These are phyloP conservation scores for Elongisporangium senticosum DNA, from an alignment of 352 stramenopile genomes.

Conservation along the genomic window DNA sequence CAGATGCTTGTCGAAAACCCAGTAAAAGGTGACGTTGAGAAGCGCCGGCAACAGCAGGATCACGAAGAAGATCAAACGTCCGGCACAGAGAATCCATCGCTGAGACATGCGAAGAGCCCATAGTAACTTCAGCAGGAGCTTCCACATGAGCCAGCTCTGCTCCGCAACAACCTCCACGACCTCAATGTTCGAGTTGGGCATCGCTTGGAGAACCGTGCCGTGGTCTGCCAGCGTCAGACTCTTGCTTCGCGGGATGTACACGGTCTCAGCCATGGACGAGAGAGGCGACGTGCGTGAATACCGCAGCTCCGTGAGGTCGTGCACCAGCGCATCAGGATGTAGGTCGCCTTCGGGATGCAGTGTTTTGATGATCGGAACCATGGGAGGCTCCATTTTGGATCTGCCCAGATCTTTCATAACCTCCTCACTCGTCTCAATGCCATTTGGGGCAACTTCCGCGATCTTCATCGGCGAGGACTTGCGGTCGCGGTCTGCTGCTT, in stretches of 20 bases:
- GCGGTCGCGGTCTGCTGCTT: background rate
- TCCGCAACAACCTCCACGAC: constrained; percentile 57
- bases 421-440: background rate
- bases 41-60: constrained; percentile 48
- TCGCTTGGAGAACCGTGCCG: constrained; percentile 37
- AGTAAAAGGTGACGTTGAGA: constrained; percentile 55
- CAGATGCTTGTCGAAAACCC: constrained; percentile 44
- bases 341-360: background rate
- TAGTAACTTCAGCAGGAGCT: constrained; percentile 57
- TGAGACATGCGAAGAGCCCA: constrained; percentile 66
- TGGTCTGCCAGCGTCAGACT: constrained; percentile 44
- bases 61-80: constrained; percentile 64
- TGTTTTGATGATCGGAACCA: background rate
- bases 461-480: background rate
- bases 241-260: constrained; percentile 31
- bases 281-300: constrained; percentile 4
- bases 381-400: background rate
- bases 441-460: background rate
- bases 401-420: background rate
- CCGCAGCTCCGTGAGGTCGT: background rate
- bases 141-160: constrained; percentile 70
- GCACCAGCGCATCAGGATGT: background rate
- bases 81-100: constrained; percentile 60
- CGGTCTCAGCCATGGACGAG: constrained; percentile 6
- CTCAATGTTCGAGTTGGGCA: constrained; percentile 33